Conservation (phyloP, 495 filamentous ascomycete species). For the Penicillium crystallinum region DNA sequence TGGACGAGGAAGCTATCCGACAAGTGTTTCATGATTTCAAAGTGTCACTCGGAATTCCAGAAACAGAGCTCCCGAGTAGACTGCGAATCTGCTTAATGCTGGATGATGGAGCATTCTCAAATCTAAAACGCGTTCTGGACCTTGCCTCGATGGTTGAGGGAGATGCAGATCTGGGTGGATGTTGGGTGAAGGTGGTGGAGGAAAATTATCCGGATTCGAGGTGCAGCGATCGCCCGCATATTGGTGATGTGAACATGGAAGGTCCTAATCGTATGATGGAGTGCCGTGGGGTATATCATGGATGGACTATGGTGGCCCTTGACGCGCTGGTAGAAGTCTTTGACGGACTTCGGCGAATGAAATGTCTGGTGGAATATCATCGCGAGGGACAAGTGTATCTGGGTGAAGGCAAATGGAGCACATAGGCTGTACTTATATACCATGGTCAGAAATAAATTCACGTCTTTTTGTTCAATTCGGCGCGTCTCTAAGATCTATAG, state of each 20-base stretch:
- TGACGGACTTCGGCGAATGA: slow-evolving; percentile 25
- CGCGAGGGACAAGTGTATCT: slow-evolving; percentile 21
- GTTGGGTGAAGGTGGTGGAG: slow-evolving; percentile 30
- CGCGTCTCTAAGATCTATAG: too few relatives aligned
- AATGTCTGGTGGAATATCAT: slow-evolving; percentile 23
- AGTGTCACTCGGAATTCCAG: slow-evolving; percentile 19
- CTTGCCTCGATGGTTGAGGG: slow-evolving; percentile 1
- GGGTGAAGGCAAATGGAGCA: slow-evolving; percentile 23
- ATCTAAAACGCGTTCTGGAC: slow-evolving; percentile 9
- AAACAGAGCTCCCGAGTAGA: slow-evolving; percentile 24
- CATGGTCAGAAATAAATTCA: too few relatives aligned
- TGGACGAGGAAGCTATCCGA: slow-evolving; percentile 16
- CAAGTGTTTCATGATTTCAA: slow-evolving; percentile 27
- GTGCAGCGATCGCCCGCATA: slow-evolving; percentile 10
- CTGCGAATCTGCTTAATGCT: slow-evolving; percentile 25
- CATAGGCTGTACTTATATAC: neutral
- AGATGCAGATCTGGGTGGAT: slow-evolving; percentile 7
- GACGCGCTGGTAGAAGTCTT: slow-evolving; percentile 28
- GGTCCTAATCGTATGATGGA: neutral
- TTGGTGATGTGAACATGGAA: neutral
- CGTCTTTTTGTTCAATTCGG: too few relatives aligned
- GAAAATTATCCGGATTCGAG: slow-evolving; percentile 29
- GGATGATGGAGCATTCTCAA: slow-evolving; percentile 18
- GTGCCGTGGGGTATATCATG: slow-evolving; percentile 15
- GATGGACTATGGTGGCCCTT: slow-evolving; percentile 27